A percentile compares a stretch with the other conserved stretches of the same genome.
Evolutionary conservation across 306 rosid genomes (phyloP).

Genomic region (Pyrus pyrifolia): DNA sequence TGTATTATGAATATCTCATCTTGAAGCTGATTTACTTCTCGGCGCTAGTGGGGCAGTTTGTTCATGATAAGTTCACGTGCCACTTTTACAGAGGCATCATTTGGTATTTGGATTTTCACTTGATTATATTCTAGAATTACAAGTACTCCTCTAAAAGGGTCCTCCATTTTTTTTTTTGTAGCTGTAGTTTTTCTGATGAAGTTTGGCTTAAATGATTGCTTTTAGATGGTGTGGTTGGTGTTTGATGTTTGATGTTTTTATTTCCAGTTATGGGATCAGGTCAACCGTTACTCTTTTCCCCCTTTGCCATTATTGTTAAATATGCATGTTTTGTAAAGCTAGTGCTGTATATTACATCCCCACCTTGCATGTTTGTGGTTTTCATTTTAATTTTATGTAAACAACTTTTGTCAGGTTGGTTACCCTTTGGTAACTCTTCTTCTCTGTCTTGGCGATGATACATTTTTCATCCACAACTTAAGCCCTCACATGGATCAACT

Average conservation of each 20-base stretch:
- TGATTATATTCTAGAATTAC: not conserved
- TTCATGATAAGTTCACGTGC: not conserved
- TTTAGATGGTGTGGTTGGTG: not conserved
- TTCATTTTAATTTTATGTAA: not conserved
- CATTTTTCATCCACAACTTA: conserved; percentile 68
- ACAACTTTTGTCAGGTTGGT: conserved; percentile 60
- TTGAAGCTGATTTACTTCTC: not conserved
- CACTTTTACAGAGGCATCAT: not conserved
- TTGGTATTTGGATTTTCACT: not conserved
- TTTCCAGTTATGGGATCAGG: not conserved
- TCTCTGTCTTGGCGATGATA: conserved; percentile 96
- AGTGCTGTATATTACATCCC: not conserved
- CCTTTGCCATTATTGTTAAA: not conserved
- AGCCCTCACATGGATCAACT: conserved; percentile 98
- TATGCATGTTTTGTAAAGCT: not conserved
- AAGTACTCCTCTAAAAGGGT: not conserved
- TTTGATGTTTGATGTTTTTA: not conserved
- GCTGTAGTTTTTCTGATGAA: not conserved
- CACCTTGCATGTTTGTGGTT: not conserved
- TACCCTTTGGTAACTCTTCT: conserved; percentile 96
- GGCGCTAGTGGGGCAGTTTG: not conserved
- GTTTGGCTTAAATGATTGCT: not conserved
- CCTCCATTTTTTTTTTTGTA: not conserved
- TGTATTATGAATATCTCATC: not conserved
- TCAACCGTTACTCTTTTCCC: not conserved